Base-by-base conservation (phyloP, 129 eudicot species). In the Ambrosia artemisiifolia region DNA sequence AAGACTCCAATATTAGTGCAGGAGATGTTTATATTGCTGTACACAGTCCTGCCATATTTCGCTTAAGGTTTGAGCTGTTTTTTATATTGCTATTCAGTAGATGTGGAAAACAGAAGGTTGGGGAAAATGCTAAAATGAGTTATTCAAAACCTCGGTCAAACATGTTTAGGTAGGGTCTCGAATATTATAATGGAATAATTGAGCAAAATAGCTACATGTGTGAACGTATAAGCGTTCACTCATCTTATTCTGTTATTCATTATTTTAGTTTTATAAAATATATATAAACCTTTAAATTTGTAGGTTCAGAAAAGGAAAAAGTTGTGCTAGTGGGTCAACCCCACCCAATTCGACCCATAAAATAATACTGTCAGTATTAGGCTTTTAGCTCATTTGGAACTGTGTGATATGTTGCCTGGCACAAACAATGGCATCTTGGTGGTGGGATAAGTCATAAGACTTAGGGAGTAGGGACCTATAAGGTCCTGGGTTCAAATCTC, bases 21-120 rank as follows among this genome's bases (percentile, higher is more conserved):
- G 87, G 93, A 76, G 92, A 94, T 77, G 96, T 94, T 61, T 78
- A 85, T 83, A 80, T 60, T 36, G 88, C 85, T 65, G 20, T 90
- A 55, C 82, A 73, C 36, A 76, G 80, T 71, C 95, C 96, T 72
- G 65, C 82, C 63, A 18, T 77, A 72, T 94, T 90, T 72, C 96
- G 98, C 75, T 69, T 94, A 78, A 94, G 98, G 98, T 93, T 53
- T 77, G 77, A 30, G 51, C 48, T 51, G 19, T 17, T 56, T 28
- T 38, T 35, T 56, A 57, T 35, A 24, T 6, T 34, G 24, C 24
- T 57, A 12, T 30, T 2, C n/a, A 7, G 35, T 67, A 56, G 17
- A 3, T 11, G 18, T 14, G 65, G 10, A 60, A 60, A 60, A 4
- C 9, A 2, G 19, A 55, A 13, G 44, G 56, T 57, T 42, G 55